A percentile compares a stretch with the other conserved stretches of the same genome.
These are phyloP conservation scores for Lanzia echinophila DNA, from an alignment of 2,329 filamentous ascomycete genomes.

Conservation along the genomic window DNA sequence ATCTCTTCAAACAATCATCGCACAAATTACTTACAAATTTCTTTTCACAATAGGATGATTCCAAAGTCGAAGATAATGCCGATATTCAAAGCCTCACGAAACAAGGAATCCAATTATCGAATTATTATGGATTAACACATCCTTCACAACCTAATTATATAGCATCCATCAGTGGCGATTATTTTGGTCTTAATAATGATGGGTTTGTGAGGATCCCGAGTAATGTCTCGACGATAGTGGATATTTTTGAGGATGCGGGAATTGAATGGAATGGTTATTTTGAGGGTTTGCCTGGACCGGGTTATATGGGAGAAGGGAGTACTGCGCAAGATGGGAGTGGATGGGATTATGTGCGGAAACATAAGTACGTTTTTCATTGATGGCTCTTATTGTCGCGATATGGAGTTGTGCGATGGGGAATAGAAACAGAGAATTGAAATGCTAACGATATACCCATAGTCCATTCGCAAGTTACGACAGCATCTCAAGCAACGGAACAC, in stretches of 20 bases:
- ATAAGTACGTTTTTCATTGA: conserved; percentile 22
- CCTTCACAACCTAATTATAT: conserved; percentile 43
- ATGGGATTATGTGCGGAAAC: conserved; percentile 32
- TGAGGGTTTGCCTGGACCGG: conserved; percentile 40
- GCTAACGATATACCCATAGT: conserved; percentile 15
- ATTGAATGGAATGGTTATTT: conserved; percentile 42
- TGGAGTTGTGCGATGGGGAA: background rate
- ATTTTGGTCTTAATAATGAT: conserved; percentile 43
- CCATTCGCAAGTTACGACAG: conserved; percentile 46
- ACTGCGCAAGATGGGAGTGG: conserved; percentile 28
- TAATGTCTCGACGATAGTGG: conserved; percentile 42
- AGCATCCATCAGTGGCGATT: conserved; percentile 40
- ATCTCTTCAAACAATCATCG: background rate
- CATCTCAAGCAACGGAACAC: conserved; percentile 41
- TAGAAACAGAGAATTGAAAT: background rate
- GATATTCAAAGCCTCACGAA: conserved; percentile 36
- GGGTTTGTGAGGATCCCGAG: conserved; percentile 37
- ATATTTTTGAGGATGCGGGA: conserved; percentile 37
- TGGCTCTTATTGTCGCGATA: background rate
- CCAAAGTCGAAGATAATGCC: conserved; percentile 35
- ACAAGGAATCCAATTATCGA: conserved; percentile 39
- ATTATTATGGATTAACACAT: conserved; percentile 42
- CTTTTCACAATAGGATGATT: conserved; percentile 34
- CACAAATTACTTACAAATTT: background rate
- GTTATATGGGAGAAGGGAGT: conserved; percentile 40